These are phyloP conservation scores for Saccharomyces uvarum DNA, from an alignment of 1,139 yeast genomes.

Conservation along the genomic window DNA sequence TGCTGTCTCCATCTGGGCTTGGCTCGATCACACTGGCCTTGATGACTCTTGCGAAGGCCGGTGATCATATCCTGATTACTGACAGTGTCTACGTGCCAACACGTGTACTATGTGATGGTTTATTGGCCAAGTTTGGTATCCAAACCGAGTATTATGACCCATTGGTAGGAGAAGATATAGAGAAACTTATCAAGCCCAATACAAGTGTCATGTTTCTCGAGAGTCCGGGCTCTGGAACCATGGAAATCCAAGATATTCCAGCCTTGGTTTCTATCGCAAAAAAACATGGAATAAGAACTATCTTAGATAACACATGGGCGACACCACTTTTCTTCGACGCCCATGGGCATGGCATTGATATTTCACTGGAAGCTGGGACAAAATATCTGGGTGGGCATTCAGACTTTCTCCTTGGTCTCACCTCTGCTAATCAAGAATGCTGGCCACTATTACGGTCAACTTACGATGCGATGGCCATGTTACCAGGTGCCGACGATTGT, in stretches of 20 bases:
- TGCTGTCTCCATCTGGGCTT: slow-evolving; percentile 10
- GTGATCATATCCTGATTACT: slow-evolving; percentile 9
- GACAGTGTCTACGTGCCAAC: slow-evolving; percentile 10
- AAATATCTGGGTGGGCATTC: slow-evolving; percentile 13
- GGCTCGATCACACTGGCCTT: slow-evolving; percentile 9
- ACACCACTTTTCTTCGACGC: slow-evolving; percentile 11
- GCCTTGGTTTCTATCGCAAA: slow-evolving; percentile 7
- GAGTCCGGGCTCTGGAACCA: slow-evolving; percentile 10
- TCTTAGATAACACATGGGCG: slow-evolving; percentile 12
- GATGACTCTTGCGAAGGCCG: slow-evolving; percentile 7
- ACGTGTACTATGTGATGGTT: neutral
- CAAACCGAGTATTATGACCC: slow-evolving; percentile 10
- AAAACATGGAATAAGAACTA: slow-evolving; percentile 7
- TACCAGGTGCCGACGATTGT: slow-evolving; percentile 12
- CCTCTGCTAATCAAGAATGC: slow-evolving; percentile 7
- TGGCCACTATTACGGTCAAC: slow-evolving; percentile 9
- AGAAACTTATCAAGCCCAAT: slow-evolving; percentile 6
- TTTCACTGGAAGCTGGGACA: slow-evolving; percentile 11
- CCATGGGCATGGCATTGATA: slow-evolving; percentile 10
- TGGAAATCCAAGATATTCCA: slow-evolving; percentile 11
- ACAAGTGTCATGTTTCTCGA: slow-evolving; percentile 9
- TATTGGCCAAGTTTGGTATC: slow-evolving; percentile 2
- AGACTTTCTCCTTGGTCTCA: slow-evolving; percentile 8
- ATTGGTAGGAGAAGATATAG: slow-evolving; percentile 7
- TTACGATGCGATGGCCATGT: slow-evolving; percentile 6